A percentile compares a stretch with the other conserved stretches of the same genome.
These are phyloP conservation scores for Exophiala alcalophila DNA, from an alignment of 2,329 filamentous ascomycete species.

Conservation along the genomic window DNA sequence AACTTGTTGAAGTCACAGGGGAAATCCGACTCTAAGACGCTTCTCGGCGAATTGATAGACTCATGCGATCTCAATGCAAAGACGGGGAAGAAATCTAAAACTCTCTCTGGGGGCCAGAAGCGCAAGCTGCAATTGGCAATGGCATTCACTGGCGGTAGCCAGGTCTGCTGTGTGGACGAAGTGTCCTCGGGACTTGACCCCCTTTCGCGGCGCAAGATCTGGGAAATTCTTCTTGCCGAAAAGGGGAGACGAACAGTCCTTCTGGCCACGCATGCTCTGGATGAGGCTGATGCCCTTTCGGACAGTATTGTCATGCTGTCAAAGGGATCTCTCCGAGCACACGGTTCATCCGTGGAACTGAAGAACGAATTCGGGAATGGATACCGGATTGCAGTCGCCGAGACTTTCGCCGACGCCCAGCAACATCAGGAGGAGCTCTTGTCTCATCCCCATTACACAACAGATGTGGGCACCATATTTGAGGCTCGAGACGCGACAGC, in stretches of 20 bases:
- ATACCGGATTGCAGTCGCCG: slow-evolving; percentile 72
- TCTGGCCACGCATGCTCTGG: slow-evolving; percentile 86
- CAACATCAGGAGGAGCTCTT: slow-evolving; percentile 48
- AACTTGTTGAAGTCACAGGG: slow-evolving; percentile 70
- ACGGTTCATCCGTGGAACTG: slow-evolving; percentile 79
- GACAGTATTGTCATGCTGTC: slow-evolving; percentile 86
- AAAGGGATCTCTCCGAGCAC: no score
- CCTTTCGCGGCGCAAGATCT: slow-evolving; percentile 79
- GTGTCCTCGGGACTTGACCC: slow-evolving; percentile 85
- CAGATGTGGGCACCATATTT: slow-evolving; percentile 69
- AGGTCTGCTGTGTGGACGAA: slow-evolving; percentile 86
- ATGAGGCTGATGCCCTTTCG: slow-evolving; percentile 83
- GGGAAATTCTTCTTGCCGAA: slow-evolving; percentile 86
- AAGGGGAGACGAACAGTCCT: slow-evolving; percentile 77
- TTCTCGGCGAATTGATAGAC: slow-evolving; percentile 60
- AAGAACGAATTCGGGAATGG: slow-evolving; percentile 78
- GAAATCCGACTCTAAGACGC: slow-evolving; percentile 55
- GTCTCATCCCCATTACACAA: slow-evolving; percentile 54
- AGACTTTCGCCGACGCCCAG: slow-evolving; percentile 45
- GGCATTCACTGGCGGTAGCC: slow-evolving; percentile 87
- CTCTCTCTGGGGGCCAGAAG: slow-evolving; percentile 86
- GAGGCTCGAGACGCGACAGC: slow-evolving; percentile 64
- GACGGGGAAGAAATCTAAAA: slow-evolving; percentile 66
- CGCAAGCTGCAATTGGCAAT: slow-evolving; percentile 86
- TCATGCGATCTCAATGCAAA: slow-evolving; percentile 75